A percentile compares a stretch with the other conserved stretches of the same genome.
Conservation (phyloP, 495 filamentous ascomycete species). For the Hypoxylon cercidicola region DNA sequence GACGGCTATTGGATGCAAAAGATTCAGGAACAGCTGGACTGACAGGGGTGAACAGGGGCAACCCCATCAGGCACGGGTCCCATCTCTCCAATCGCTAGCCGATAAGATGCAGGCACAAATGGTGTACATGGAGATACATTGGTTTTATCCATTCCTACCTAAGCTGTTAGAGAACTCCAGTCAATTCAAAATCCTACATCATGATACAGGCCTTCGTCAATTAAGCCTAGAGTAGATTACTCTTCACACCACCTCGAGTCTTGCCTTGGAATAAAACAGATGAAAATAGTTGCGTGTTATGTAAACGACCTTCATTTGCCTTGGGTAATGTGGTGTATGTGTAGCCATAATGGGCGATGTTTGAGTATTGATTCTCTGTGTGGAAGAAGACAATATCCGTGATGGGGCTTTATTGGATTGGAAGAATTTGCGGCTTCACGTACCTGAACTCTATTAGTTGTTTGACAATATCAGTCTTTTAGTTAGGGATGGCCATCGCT, state of each 20-base stretch:
- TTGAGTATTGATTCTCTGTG: background rate
- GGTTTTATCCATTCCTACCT: background rate
- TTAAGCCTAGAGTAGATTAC: background rate
- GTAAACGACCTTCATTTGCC: background rate
- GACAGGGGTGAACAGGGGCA: constrained; percentile 11
- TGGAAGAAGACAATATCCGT: background rate
- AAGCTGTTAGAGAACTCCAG: background rate
- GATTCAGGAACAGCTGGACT: constrained; percentile 30
- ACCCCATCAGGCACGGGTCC: constrained; percentile 26
- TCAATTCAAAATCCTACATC: background rate
- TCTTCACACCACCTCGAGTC: background rate
- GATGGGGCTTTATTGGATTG: constrained; percentile 1
- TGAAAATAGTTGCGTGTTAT: background rate
- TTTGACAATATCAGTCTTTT: constrained; percentile 1
- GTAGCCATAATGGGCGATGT: background rate
- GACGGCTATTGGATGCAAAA: constrained; percentile 23
- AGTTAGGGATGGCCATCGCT: background rate
- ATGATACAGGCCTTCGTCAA: background rate
- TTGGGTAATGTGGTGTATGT: background rate
- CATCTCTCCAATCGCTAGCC: constrained; percentile 20
- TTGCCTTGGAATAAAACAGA: background rate
- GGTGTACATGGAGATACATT: constrained; percentile 6
- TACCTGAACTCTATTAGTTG: background rate
- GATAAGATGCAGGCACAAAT: constrained; percentile 7
- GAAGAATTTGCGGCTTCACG: background rate